phyloP scores from a whole-genome alignment of 768 basidiomycete species.

The Serendipita indica region DNA sequence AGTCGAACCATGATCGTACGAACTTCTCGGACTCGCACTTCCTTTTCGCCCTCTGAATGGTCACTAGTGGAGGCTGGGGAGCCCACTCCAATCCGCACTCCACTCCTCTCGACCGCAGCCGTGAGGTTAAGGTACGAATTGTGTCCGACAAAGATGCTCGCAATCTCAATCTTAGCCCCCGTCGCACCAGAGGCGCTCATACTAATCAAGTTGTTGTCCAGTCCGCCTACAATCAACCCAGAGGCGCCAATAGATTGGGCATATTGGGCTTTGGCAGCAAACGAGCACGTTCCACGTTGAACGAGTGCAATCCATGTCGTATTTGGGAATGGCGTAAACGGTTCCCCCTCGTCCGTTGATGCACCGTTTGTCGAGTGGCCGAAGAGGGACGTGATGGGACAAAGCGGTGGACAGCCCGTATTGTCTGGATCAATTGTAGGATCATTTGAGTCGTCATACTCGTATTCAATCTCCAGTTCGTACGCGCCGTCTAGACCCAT shows the following conservation, averaged over 20 bases:
- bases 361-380: neutral
- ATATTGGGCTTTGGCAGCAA: constrained; percentile 67
- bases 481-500: neutral
- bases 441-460: neutral
- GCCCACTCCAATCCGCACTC: neutral
- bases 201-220: neutral
- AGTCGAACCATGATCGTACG: constrained; percentile 18
- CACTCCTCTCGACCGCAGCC: neutral
- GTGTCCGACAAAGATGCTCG: neutral
- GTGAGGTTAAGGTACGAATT: neutral
- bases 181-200: neutral
- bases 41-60: neutral
- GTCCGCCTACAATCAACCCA: constrained; percentile 84
- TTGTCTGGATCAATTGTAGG: neutral
- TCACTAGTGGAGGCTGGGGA: neutral
- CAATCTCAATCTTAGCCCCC: neutral
- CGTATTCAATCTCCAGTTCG: neutral
- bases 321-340: constrained; percentile 1
- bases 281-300: constrained; percentile 79
- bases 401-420: neutral
- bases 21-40: neutral
- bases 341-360: neutral
- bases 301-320: constrained; percentile 76
- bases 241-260: constrained; percentile 60
- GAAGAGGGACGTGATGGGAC: neutral